Evolutionary conservation across 2,329 filamentous ascomycete genomes (phyloP), one percentile per base, ranked within the genome.

Genomic region (Claviceps sp.): DNA sequence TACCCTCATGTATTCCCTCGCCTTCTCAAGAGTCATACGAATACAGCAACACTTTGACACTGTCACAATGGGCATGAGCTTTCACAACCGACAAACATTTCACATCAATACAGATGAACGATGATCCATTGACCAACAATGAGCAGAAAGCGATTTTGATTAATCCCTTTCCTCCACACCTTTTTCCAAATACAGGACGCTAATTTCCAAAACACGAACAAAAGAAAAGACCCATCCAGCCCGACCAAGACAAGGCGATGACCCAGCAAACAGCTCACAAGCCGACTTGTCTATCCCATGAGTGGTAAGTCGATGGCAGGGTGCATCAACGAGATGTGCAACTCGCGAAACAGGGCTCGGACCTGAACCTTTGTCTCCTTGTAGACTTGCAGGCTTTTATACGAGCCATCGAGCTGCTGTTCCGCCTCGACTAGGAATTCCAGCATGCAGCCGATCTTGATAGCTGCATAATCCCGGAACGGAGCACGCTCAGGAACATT

Each of bases 331-430:
- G 6, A 11, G 45, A 38, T 38, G 30, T 48, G 50, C 37, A 52
- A 26, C 26, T 24, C 20, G 11, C 50, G 44, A 46, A 52, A 52
- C 13, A 18, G 8, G 18, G 7, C 9, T 14, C 50, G 50, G 4
- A 40, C 45, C 40, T 37, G 4, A 6, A 24, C 11, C 20, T 26
- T 52, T 18, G 38, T 30, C 26, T 20, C 1, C 14, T 37, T 8
- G 8, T 38, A 48, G 13, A 6, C 16, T 46, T 38, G 38, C 26
- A 43, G 16, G 24, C 26, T 26, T 0, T 44, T 18, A 8, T 8
- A 4, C 3, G 50, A 54, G 3, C 53, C 52, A 4, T 50, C 38
- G 22, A 56, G 54, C 51, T 58, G 56, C 14, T 54, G 45, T 4
- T 56, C 56, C 3, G 48, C 50, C 16, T 57, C 53, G 14, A 44